Percentiles rank a stretch among this genome's conserved stretches.
Evolutionary conservation across 1,284 basidiomycete genomes (phyloP).

Genomic region (Ganoderma leucocontextum): DNA sequence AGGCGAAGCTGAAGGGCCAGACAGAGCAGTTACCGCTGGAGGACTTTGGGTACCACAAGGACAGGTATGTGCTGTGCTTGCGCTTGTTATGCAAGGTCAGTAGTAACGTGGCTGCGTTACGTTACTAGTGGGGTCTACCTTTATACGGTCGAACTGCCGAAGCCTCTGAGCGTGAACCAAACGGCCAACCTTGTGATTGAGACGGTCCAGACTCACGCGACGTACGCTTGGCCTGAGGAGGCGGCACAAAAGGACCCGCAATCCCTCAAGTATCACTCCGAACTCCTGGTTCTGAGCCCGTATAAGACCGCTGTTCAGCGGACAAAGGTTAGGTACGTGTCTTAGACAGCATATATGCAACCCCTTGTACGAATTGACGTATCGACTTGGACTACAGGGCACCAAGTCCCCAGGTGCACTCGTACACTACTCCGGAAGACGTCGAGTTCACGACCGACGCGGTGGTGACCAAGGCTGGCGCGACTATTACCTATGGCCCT

Average conservation of each 20-base stretch:
- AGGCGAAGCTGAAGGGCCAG: constrained; percentile 81
- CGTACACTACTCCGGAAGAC: constrained; percentile 69
- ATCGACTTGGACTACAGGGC: constrained; percentile 53
- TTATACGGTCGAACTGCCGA: constrained; percentile 54
- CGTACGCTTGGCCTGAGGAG: constrained; percentile 76
- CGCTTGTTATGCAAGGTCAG: neutral
- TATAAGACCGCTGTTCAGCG: constrained; percentile 85
- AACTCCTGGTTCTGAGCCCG: constrained; percentile 82
- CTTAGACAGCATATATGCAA: neutral
- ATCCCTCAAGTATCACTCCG: constrained; percentile 79
- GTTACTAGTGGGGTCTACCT: constrained; percentile 46
- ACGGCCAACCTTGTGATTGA: constrained; percentile 81
- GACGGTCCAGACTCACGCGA: constrained; percentile 78
- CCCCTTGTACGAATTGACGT: neutral
- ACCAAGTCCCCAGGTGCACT: constrained; percentile 71
- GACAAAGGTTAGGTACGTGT: constrained; percentile 81
- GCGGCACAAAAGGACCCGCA: constrained; percentile 85
- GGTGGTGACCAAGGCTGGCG: constrained; percentile 77
- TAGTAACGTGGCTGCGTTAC: constrained; percentile 4
- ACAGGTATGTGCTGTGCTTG: constrained; percentile 51
- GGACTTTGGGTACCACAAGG: constrained; percentile 57
- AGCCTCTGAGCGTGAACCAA: constrained; percentile 57
- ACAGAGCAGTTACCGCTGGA: constrained; percentile 61
- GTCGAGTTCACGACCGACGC: constrained; percentile 66
- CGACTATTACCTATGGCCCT: constrained; percentile 90